These are phyloP conservation scores for Andrographis paniculata DNA, from an alignment of 305 asterid species.

Conservation along the genomic window DNA sequence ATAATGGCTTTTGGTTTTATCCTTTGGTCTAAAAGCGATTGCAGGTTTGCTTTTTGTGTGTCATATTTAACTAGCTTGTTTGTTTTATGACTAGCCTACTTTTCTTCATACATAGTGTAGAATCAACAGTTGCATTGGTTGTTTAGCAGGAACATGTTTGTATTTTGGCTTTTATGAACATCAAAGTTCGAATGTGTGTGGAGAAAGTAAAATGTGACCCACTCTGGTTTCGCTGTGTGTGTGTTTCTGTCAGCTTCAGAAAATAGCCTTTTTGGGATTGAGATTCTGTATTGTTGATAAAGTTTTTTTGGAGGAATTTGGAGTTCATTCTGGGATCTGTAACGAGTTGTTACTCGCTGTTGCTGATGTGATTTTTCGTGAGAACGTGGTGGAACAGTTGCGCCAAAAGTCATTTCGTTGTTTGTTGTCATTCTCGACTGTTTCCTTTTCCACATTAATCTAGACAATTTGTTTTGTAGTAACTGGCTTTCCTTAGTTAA, in stretches of 20 bases:
- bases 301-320: conserved; percentile 14
- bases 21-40: conserved; percentile 14
- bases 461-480: conserved; percentile 18
- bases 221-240: no score
- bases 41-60: conserved; percentile 24
- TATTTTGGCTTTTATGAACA: no score
- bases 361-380: conserved; percentile 35
- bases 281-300: no score
- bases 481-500: conserved; percentile 10
- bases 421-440: no score
- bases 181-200: no score
- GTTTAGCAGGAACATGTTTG: no score
- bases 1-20: conserved; percentile 13
- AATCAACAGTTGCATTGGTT: no score
- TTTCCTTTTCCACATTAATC: conserved; percentile 24
- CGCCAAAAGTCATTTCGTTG: conserved; percentile 24
- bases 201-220: no score
- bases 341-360: conserved; percentile 22
- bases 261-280: conserved; percentile 12
- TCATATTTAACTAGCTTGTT: no score
- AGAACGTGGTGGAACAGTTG: conserved; percentile 22
- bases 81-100: no score
- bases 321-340: conserved; percentile 19
- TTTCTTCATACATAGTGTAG: no score
- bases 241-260: no score